phyloP scores from a whole-genome alignment of 2,329 filamentous ascomycete genomes.

The Cytospora piceicola region DNA sequence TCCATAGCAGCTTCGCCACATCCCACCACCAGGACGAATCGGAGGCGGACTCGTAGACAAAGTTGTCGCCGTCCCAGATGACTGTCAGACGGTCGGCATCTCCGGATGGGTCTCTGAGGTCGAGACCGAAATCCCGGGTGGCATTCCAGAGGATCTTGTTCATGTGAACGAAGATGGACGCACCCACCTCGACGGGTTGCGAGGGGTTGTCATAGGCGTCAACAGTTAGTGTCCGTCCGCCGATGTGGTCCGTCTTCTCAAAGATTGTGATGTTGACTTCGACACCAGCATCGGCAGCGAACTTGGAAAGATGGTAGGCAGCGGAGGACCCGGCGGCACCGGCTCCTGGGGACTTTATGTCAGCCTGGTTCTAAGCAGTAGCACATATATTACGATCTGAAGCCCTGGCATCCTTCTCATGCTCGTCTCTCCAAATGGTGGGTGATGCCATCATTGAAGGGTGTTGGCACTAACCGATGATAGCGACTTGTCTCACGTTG shows the following conservation, averaged over 20 bases:
- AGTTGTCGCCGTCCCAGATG: slow-evolving; percentile 80
- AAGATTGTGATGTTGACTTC: slow-evolving; percentile 83
- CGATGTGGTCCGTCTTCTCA: slow-evolving; percentile 76
- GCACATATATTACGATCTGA: not conserved
- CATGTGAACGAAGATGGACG: slow-evolving; percentile 84
- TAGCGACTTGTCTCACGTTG: slow-evolving; percentile 38
- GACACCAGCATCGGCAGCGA: slow-evolving; percentile 63
- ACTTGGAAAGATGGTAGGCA: slow-evolving; percentile 79
- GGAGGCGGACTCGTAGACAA: slow-evolving; percentile 69
- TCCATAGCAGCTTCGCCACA: slow-evolving; percentile 77
- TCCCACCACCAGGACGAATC: slow-evolving; percentile 76
- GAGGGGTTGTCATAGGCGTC: slow-evolving; percentile 70
- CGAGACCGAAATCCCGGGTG: slow-evolving; percentile 71
- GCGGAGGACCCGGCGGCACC: slow-evolving; percentile 86
- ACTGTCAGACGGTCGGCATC: slow-evolving; percentile 64
- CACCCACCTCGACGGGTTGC: slow-evolving; percentile 81
- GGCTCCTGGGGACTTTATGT: slow-evolving; percentile 62
- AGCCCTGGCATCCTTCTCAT: not conserved
- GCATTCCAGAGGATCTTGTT: slow-evolving; percentile 84
- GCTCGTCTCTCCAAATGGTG: not conserved
- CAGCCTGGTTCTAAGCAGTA: not conserved
- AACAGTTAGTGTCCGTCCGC: slow-evolving; percentile 86
- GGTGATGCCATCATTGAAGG: not conserved
- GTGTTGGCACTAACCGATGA: slow-evolving; percentile 33
- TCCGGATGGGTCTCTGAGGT: slow-evolving; percentile 50